phyloP scores from a whole-genome alignment of 108 stramenopile species.

The Nitzschia sp. region DNA sequence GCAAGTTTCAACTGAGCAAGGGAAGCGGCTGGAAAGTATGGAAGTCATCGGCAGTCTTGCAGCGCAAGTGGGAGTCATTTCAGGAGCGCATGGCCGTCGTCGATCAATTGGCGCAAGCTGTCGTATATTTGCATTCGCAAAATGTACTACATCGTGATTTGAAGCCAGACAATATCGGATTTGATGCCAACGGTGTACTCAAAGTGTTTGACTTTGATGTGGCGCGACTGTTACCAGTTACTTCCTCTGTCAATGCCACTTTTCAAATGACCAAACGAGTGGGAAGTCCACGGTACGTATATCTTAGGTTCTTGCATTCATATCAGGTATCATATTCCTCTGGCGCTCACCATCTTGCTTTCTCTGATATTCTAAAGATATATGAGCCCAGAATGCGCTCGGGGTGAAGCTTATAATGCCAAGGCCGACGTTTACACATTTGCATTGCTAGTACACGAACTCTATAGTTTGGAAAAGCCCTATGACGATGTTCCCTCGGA shows the following conservation, averaged over 20 bases:
- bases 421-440: conserved; percentile 68
- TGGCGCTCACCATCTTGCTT: neutral
- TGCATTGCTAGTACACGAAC: conserved; percentile 50
- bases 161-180: conserved; percentile 74
- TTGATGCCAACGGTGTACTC: conserved; percentile 38
- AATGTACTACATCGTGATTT: conserved; percentile 56
- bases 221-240: conserved; percentile 17
- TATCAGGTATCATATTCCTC: neutral
- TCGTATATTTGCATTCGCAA: conserved; percentile 48
- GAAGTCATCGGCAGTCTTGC: neutral
- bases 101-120: conserved; percentile 31
- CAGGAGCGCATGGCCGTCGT: conserved; percentile 24
- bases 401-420: conserved; percentile 59
- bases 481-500: conserved; percentile 27
- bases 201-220: conserved; percentile 60
- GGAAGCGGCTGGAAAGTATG: neutral
- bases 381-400: conserved; percentile 80
- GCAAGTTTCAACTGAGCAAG: neutral
- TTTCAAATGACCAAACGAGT: conserved; percentile 42
- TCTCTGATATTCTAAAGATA: conserved; percentile 45
- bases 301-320: conserved; percentile 26
- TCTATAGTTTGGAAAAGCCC: conserved; percentile 15
- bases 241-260: neutral
- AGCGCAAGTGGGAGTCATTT: conserved; percentile 4
- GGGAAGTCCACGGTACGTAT: conserved; percentile 54